phyloP scores from a whole-genome alignment of 1,284 basidiomycete species.

The Pseudozyma sp. region DNA sequence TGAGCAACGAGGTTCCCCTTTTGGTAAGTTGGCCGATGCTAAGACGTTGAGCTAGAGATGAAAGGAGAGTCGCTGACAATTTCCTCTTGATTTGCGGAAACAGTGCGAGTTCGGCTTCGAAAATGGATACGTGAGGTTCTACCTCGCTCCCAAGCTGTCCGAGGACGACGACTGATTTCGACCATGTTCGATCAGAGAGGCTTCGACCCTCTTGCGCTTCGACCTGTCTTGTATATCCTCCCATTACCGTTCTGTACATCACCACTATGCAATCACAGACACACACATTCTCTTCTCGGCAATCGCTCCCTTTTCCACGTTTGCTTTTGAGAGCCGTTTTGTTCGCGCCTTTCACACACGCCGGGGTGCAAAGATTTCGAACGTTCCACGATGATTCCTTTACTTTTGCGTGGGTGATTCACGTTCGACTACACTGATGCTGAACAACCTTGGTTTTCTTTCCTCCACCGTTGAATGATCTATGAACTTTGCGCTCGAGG shows the following conservation, averaged over 20 bases:
- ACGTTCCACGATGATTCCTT: too few relatives aligned
- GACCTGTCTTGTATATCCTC: too few relatives aligned
- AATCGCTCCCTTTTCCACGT: too few relatives aligned
- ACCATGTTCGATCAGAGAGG: too few relatives aligned
- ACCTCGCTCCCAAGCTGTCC: constrained; percentile 67
- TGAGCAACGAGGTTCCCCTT: constrained; percentile 62
- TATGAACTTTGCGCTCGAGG: constrained; percentile 13
- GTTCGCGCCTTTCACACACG: too few relatives aligned
- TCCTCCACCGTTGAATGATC: background rate
- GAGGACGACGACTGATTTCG: constrained; percentile 57
- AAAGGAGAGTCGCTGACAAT: background rate
- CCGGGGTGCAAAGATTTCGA: too few relatives aligned
- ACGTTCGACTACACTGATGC: constrained; percentile 39
- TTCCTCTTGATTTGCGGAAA: background rate
- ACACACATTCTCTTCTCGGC: too few relatives aligned
- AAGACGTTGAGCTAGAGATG: background rate
- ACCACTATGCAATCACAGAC: too few relatives aligned
- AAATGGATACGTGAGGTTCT: constrained; percentile 74
- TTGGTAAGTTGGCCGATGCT: constrained; percentile 10
- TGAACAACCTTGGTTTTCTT: constrained; percentile 27
- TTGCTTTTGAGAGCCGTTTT: too few relatives aligned
- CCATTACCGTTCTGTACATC: too few relatives aligned
- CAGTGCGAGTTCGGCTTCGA: constrained; percentile 85
- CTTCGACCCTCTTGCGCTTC: too few relatives aligned
- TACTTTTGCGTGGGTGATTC: background rate